These are phyloP conservation scores for Trichoderma harzianum DNA, from an alignment of 2,329 filamentous ascomycete species.

Conservation along the genomic window DNA sequence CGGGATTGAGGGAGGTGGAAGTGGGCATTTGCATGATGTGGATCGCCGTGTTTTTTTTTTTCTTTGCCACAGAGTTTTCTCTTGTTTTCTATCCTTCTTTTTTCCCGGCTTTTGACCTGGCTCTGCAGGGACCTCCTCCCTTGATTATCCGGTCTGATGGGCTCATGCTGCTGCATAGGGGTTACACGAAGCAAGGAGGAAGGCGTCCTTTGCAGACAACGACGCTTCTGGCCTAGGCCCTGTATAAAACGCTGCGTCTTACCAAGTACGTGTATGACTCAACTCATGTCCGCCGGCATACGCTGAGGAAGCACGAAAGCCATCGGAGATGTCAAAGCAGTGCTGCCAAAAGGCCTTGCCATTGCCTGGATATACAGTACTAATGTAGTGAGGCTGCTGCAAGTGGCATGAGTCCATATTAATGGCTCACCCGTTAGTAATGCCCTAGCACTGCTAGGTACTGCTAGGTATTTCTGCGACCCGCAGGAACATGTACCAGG, in stretches of 20 bases:
- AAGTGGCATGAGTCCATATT: background rate
- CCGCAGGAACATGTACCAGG: slow-evolving; percentile 5
- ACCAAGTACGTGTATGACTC: background rate
- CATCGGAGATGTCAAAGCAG: background rate
- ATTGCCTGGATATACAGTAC: background rate
- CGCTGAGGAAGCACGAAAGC: background rate
- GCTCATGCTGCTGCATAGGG: slow-evolving; percentile 5
- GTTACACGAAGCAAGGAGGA: background rate
- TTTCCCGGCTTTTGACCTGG: background rate
- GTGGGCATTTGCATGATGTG: slow-evolving; percentile 19
- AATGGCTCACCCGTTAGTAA: slow-evolving; percentile 11
- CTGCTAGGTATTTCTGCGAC: background rate
- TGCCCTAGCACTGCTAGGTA: background rate
- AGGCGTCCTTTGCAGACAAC: background rate
- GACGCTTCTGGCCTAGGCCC: background rate
- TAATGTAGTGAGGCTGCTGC: slow-evolving; percentile 5
- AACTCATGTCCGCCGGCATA: background rate
- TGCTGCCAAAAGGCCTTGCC: background rate
- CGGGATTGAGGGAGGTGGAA: slow-evolving; percentile 13
- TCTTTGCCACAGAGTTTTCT: background rate
- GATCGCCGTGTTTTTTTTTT: background rate
- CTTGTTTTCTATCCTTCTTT: background rate
- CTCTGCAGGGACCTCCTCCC: slow-evolving; percentile 15
- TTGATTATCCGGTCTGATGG: slow-evolving; percentile 2
- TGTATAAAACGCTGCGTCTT: background rate